These are phyloP conservation scores for Metarhizium rileyi DNA, from an alignment of 2,329 filamentous ascomycete species.

Conservation along the genomic window DNA sequence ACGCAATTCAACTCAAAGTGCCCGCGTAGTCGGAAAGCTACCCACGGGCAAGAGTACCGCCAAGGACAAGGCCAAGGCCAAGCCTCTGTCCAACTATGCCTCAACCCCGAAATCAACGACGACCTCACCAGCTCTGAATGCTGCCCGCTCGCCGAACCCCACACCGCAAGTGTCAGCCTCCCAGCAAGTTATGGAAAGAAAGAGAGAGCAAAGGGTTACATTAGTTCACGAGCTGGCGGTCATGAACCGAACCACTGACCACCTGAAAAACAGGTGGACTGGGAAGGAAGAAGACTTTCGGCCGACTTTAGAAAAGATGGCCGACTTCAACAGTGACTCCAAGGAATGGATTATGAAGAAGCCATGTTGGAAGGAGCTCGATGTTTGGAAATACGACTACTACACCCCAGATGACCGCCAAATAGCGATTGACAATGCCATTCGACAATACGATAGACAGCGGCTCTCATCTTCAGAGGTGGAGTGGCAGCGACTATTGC, in stretches of 20 bases:
- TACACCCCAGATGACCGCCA: conserved; percentile 44
- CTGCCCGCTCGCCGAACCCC: conserved; percentile 42
- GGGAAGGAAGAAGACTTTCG: conserved; percentile 45
- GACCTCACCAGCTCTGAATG: conserved; percentile 45
- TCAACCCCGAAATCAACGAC: conserved; percentile 33
- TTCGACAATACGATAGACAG: conserved; percentile 49
- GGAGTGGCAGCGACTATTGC: conserved; percentile 52
- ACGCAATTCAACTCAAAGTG: conserved; percentile 17
- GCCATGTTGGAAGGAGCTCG: conserved; percentile 52
- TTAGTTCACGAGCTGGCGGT: conserved; percentile 54
- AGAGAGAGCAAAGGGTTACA: conserved; percentile 41
- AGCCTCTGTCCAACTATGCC: conserved; percentile 30
- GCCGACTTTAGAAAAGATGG: conserved; percentile 47
- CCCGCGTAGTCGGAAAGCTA: conserved; percentile 25
- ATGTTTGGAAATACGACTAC: conserved; percentile 54
- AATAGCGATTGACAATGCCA: conserved; percentile 50
- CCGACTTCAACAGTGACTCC: conserved; percentile 36
- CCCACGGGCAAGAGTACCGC: conserved; percentile 21
- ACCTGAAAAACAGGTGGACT: conserved; percentile 40
- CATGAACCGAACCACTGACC: conserved; percentile 38
- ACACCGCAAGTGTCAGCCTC: conserved; percentile 40
- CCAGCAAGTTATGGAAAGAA: conserved; percentile 40
- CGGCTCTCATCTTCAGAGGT: conserved; percentile 45
- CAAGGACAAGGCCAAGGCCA: conserved; percentile 28
- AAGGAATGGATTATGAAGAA: conserved; percentile 48